Base-by-base conservation (phyloP, 2,329 filamentous ascomycete genomes). In the Aureobasidium sp. region DNA sequence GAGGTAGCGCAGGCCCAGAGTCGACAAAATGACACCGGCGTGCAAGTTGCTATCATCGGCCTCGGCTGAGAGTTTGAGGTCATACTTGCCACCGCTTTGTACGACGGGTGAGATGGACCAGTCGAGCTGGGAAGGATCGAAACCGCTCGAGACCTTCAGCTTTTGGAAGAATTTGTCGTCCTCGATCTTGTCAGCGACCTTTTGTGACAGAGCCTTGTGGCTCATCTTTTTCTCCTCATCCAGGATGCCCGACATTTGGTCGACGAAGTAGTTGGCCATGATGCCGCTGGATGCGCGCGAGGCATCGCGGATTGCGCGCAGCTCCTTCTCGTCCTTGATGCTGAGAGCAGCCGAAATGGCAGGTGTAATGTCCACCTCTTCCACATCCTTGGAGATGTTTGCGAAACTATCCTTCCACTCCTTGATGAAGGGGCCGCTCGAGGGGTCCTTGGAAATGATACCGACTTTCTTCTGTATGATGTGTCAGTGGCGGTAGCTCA, bases 171-270 rank as follows among this genome's bases (percentile, higher is more conserved):
- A 99, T 70, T 95, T 96, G 57, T 84, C 80, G 68, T 99, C 91
- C 69, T 97, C 93, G 62, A 99, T 87, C 77, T 97, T 97, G 70
- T 86, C 85, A 67, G 93, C 86, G 34, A 99, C 88, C 75, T 92
- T 94, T 69, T 90, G 86, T n/a, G 90, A 86, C 8, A 99, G 82
- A 2, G 83, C 82, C 66, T 87, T 90, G 76, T 99, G 94, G 65
- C 91, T 94, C 72, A 97, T 91, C 73, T 96, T 96, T 80, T 96
- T 97, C 75, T 97, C 95, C 67, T 92, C 88, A 71, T 99, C 94
- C 63, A 99, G 85, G 58, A 97, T 88, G 68, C 89, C 88, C 55
- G 93, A 96, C 92, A 99, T 97, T 74, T 97, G 92, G 72, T 99
- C 94, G 66, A 99, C 87, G 74, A 97, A 97, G 76, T 94, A 99